Evolutionary conservation across 2,329 filamentous ascomycete genomes (phyloP), one percentile per base, ranked within the genome.

Genomic region (Xylaria sp.): DNA sequence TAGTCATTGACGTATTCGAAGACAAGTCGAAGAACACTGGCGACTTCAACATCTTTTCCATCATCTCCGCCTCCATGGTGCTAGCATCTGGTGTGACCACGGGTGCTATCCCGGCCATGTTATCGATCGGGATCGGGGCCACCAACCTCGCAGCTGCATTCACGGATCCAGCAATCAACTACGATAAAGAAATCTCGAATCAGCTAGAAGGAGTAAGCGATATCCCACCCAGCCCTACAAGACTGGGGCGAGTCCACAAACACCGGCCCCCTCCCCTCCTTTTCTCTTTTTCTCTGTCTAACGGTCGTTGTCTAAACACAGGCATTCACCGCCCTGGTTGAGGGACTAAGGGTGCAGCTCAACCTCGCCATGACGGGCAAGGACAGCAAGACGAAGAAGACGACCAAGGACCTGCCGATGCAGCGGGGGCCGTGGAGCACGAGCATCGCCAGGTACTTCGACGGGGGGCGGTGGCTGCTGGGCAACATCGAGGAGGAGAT

Each of bases 401-500:
- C 4, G 39, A 19, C 39, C 8, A 3, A 9, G 4, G 39, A 41
- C 18, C 18, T 41, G 18, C 39, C 39, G 11, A 41, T 19, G 11
- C 18, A 19, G 39, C 18, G 13, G 11, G 39, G 39, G 20, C 39
- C 39, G 4, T 41, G 19, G 17, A 41, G 39, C 39, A 41, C 17
- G n/a, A 41, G 20, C 39, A 41, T 41, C 18, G 39, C 39, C 39
- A 41, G 20, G 39, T 41, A 41, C 39, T 41, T 41, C 13, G 39
- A 41, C 18, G 39, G 4, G 11, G 39, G 39, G 11, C 18, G 20
- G 39, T 41, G 18, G 11, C 13, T 41, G 18, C 18, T 41, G 39
- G 39, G 39, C 39, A 41, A 41, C 39, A 41, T 41, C 39, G 39
- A 41, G 19, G 39, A 41, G 39, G 39, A 41, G 39, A 13, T 21